Evolutionary conservation across 2,329 filamentous ascomycete species (phyloP), one percentile per base, ranked within the genome.

Genomic region (Aspergillus pseudoglaucus): DNA sequence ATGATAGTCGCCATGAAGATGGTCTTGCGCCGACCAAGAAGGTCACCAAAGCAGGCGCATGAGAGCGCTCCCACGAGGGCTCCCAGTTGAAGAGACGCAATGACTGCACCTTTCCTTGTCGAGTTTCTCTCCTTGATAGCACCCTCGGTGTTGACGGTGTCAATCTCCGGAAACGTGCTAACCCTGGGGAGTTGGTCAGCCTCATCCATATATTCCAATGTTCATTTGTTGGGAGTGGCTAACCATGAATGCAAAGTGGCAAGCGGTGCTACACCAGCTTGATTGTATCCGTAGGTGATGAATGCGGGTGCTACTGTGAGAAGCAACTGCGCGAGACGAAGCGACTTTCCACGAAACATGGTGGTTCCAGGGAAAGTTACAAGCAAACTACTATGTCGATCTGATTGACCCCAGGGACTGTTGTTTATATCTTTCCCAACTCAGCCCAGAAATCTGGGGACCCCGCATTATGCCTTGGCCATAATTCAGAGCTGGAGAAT

Each of bases 161-260:
- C 75, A 51, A 81, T 79, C 33, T 71, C 60, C 0, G 79, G 80
- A 53, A 83, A 83, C 14, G 70, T 66, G 2, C 64, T 57, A 2
- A 81, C 70, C 53, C 25, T 27, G 25, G 20, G 3, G 20, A 20
- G 20, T 20, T 20, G 20, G 20, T 20, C 20, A 20, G 20, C 20
- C 20, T 20, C 20, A 20, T 20, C 20, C 20, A 20, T 20, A 20
- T 20, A 20, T 20, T 20, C 25, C 3, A 27, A 27, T 27, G 25
- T 7, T 27, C 8, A 27, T 27, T 20, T 20, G 20, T 20, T 20
- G 20, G 20, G 20, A 20, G 20, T 20, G 20, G 20, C 20, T 20
- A 20, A 27, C 25, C 56, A 62, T 25, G 52, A 56, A 17, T 56
- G 47, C n/a, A 62, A 51, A 5, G 54, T 58, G 7, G 55, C 52